Base-by-base conservation (phyloP, 495 filamentous ascomycete genomes). In the Podospora australis region DNA sequence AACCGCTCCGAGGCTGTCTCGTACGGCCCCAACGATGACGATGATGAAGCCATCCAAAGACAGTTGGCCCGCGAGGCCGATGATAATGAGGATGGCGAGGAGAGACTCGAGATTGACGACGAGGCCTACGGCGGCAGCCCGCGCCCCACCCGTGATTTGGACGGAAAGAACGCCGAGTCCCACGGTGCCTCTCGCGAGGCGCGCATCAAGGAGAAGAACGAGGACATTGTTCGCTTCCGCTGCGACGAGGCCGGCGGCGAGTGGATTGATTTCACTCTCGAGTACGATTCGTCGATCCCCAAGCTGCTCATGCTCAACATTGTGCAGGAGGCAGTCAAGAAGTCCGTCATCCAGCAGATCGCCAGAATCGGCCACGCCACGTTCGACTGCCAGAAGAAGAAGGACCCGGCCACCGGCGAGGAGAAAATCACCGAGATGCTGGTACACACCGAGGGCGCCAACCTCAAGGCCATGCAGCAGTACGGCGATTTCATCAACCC, bases 231-330 rank as follows among this genome's bases (percentile, higher is more conserved):
- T 24, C 70, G 74, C 16, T 95, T 95, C 77, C 76, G 78, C 55
- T 95, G 92, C 65, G 87, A 95, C 67, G 77, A 87, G 46, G 68
- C 72, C 48, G 70, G 69, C 34, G 90, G 88, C 54, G 74, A 78
- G 39, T 86, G 81, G 70, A 90, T 86, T 66, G 75, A 84, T 38
- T 79, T 97, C 59, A 82, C 81, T 30, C 74, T 97, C 53, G 86
- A 96, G 65, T 97, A 92, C 65, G 78, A 84, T 48, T 78, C 82
- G 44, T 67, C 76, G 25, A 86, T 84, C 20, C 83, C 94, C 53
- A 99, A 99, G 72, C 70, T 99, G 46, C 82, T 99, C 39, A 88
- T 97, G 73, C 78, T 96, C 52, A 87, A 83, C 52, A 73, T 97
- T 50, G 86, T 96, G 52, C 88, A 96, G 68, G 73, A 79, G 2